Conservation (phyloP, 2,329 filamentous ascomycete species). For the Fusarium duplospermum region DNA sequence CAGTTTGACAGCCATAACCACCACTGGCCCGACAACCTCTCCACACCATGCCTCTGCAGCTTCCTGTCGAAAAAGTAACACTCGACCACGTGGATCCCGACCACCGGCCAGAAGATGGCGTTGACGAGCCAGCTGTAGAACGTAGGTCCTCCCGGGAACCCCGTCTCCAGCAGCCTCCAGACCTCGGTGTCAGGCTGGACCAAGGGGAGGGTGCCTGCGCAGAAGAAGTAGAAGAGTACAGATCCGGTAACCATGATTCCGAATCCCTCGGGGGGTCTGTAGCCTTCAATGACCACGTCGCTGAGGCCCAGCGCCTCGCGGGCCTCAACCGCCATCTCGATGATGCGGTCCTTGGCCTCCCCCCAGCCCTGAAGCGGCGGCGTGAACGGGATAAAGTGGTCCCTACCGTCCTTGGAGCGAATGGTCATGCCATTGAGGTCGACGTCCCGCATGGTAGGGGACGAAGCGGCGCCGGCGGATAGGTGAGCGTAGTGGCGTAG, state of each 20-base stretch:
- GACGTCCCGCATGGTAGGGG: constrained; percentile 74
- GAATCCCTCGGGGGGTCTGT: constrained; percentile 53
- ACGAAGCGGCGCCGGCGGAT: constrained; percentile 64
- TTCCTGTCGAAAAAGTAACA: constrained; percentile 62
- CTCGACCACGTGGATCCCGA: constrained; percentile 75
- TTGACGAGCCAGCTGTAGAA: constrained; percentile 71
- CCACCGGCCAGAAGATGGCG: constrained; percentile 67
- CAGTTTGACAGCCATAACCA: constrained; percentile 64
- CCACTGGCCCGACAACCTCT: constrained; percentile 61
- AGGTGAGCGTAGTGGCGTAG: constrained; percentile 77
- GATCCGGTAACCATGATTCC: constrained; percentile 66
- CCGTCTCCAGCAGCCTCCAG: constrained; percentile 61
- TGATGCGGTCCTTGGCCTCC: constrained; percentile 76
- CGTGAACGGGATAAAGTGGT: constrained; percentile 69
- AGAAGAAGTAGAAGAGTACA: constrained; percentile 66
- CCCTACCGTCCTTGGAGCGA: constrained; percentile 57
- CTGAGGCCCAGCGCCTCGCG: constrained; percentile 70
- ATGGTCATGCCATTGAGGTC: constrained; percentile 73
- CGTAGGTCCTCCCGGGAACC: constrained; percentile 68
- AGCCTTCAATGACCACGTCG: constrained; percentile 57
- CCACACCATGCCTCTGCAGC: constrained; percentile 61
- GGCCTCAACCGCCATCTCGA: constrained; percentile 74
- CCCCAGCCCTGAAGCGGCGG: constrained; percentile 76
- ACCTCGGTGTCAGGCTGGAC: constrained; percentile 63
- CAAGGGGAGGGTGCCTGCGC: constrained; percentile 59